Percentiles rank a stretch among this genome's conserved stretches.
These are phyloP conservation scores for Rhodotorula sp. DNA, from an alignment of 1,284 basidiomycete species.

Conservation along the genomic window DNA sequence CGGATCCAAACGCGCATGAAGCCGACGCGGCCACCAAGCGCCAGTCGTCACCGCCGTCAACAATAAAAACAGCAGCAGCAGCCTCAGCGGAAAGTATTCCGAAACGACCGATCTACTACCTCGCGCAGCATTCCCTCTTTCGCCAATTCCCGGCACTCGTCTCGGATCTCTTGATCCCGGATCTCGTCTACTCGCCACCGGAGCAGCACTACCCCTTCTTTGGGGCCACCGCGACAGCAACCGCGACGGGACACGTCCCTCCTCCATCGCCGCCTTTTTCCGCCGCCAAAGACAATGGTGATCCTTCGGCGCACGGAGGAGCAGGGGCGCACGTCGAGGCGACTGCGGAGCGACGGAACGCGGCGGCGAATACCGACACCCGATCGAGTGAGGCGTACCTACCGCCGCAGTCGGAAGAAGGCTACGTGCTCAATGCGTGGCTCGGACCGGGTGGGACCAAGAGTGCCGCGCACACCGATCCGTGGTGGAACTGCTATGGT, in stretches of 20 bases:
- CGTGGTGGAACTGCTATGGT: constrained; percentile 90
- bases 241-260: too few species aligned
- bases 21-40: too few species aligned
- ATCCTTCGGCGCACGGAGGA: too few species aligned
- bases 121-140: constrained; percentile 86
- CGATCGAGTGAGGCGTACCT: constrained; percentile 60
- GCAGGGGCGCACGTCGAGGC: too few species aligned
- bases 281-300: too few species aligned
- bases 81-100: too few species aligned
- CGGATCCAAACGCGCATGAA: too few species aligned
- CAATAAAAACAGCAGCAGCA: too few species aligned
- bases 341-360: too few species aligned
- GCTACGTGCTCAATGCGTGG: constrained; percentile 80
- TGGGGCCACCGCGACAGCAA: background rate
- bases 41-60: background rate
- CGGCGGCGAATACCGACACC: background rate
- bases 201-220: constrained; percentile 45
- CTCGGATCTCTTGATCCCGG: constrained; percentile 73
- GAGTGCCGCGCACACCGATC: constrained; percentile 93
- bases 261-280: too few species aligned
- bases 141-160: constrained; percentile 76
- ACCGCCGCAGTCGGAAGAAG: constrained; percentile 67
- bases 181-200: constrained; percentile 78
- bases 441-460: constrained; percentile 72
- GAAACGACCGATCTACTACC: constrained; percentile 58